Conservation (phyloP, 352 stramenopile species). For the Phytophthora cajani region DNA sequence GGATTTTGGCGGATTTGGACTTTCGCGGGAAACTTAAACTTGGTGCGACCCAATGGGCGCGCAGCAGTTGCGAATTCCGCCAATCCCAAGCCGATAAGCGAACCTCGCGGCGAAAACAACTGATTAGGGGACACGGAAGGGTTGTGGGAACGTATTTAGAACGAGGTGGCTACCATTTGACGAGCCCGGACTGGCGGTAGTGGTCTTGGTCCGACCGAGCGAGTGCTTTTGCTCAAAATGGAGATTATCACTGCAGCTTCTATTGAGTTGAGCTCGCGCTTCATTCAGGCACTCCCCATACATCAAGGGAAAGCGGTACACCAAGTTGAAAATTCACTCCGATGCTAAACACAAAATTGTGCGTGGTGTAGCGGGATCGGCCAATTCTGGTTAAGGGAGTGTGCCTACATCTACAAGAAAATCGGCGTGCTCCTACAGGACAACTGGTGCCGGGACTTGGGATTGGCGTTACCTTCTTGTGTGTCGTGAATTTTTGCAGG, state of each 20-base stretch:
- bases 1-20: conserved; percentile 35
- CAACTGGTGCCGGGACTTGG: background rate
- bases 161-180: conserved; percentile 4
- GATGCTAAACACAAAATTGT: no score
- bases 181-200: background rate
- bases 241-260: no score
- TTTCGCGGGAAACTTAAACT: conserved; percentile 34
- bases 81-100: conserved; percentile 32
- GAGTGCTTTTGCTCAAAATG: no score
- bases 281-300: no score
- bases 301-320: no score
- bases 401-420: no score
- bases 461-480: background rate
- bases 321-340: no score
- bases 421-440: background rate
- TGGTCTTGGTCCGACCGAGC: no score
- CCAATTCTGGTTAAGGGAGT: no score
- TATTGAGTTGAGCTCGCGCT: no score
- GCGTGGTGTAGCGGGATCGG: no score
- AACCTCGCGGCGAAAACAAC: conserved; percentile 30
- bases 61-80: conserved; percentile 19
- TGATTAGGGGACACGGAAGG: conserved; percentile 33
- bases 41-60: conserved; percentile 26
- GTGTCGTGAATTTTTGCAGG: background rate
- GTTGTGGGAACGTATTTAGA: conserved; percentile 31